These are phyloP conservation scores for Epichloe glyceriae DNA, from an alignment of 2,329 filamentous ascomycete species.

Conservation along the genomic window DNA sequence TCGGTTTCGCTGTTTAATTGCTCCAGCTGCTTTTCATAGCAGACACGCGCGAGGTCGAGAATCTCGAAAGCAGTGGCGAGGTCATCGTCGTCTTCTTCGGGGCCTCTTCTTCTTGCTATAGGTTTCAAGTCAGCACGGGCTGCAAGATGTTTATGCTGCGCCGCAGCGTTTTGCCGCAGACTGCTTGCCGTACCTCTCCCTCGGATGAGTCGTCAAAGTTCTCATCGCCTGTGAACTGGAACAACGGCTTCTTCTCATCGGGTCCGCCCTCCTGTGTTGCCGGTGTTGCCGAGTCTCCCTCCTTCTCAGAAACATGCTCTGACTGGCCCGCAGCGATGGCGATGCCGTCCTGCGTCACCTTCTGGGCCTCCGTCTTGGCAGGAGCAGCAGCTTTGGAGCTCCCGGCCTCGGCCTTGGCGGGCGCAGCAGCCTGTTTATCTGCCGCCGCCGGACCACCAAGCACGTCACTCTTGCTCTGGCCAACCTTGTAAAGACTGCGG, in stretches of 20 bases:
- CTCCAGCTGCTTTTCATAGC: conserved; percentile 45
- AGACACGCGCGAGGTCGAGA: conserved; percentile 63
- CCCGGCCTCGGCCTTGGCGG: conserved; percentile 24
- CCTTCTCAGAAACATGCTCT: conserved; percentile 26
- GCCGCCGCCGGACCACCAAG: conserved; percentile 66
- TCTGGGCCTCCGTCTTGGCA: conserved; percentile 25
- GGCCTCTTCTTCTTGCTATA: conserved; percentile 25
- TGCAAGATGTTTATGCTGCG: not conserved
- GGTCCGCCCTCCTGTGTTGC: conserved; percentile 19
- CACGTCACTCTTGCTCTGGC: conserved; percentile 87
- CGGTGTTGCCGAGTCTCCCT: conserved; percentile 23
- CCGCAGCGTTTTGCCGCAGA: not conserved
- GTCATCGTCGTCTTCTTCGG: conserved; percentile 53
- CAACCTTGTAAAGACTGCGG: conserved; percentile 84
- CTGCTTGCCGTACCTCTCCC: conserved; percentile 39
- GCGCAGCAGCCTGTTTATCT: conserved; percentile 29
- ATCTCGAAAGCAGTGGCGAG: conserved; percentile 72
- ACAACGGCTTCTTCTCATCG: conserved; percentile 57
- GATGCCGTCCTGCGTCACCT: conserved; percentile 33
- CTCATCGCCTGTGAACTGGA: conserved; percentile 89
- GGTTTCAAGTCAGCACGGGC: not conserved
- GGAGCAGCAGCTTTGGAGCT: conserved; percentile 24
- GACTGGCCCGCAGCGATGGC: conserved; percentile 30
- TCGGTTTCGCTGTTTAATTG: conserved; percentile 19
- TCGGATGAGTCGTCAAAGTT: conserved; percentile 79